Percentiles rank a stretch among this genome's conserved stretches.
These are phyloP conservation scores for Gleditsia sinensis DNA, from an alignment of 306 rosid genomes.

Conservation along the genomic window DNA sequence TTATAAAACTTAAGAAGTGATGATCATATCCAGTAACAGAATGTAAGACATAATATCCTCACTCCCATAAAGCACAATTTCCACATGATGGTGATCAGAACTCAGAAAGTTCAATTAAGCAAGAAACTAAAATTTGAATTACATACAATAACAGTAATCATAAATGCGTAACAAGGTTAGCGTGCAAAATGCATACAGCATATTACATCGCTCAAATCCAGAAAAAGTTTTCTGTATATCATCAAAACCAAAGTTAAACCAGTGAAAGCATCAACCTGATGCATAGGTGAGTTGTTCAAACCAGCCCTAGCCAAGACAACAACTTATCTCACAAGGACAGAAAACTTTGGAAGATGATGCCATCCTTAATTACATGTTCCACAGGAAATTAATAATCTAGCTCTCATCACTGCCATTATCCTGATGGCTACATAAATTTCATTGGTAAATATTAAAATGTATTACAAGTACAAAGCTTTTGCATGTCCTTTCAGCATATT, in stretches of 20 bases:
- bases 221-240: neutral
- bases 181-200: neutral
- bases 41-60: neutral
- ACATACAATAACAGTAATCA: neutral
- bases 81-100: neutral
- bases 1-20: neutral
- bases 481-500: conserved; percentile 18
- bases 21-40: conserved; percentile 8
- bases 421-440: conserved; percentile 27
- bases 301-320: neutral
- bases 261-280: neutral
- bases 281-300: conserved; percentile 8
- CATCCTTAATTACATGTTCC: conserved; percentile 25
- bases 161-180: neutral
- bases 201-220: conserved; percentile 19
- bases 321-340: neutral
- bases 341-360: conserved; percentile 22
- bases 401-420: conserved; percentile 18
- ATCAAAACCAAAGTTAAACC: neutral
- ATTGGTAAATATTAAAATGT: neutral
- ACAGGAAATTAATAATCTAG: conserved; percentile 20
- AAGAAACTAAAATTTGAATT: conserved; percentile 11
- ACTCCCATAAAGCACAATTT: neutral
- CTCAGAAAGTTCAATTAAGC: neutral
- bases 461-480: conserved; percentile 17